These are phyloP conservation scores for Saccharomyces kudriavzevii DNA, from an alignment of 805 yeast genomes.

Conservation along the genomic window DNA sequence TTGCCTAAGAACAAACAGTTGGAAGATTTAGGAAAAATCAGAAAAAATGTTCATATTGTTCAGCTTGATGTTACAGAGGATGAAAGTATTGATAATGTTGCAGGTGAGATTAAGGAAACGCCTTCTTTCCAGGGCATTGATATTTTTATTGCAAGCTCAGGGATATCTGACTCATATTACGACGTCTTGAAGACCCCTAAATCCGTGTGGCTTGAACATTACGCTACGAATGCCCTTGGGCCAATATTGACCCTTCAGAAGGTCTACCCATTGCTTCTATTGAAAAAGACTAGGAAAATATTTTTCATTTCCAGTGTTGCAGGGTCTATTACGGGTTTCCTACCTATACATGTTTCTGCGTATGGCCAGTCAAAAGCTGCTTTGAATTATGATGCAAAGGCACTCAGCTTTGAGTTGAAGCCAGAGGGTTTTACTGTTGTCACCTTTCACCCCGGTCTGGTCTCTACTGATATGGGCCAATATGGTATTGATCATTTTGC, in stretches of 20 bases:
- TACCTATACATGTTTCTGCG: constrained; percentile 18
- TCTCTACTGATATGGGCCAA: no score
- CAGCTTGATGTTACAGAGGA: constrained; percentile 16
- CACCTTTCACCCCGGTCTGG: no score
- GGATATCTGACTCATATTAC: constrained; percentile 20
- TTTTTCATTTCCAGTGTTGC: constrained; percentile 24
- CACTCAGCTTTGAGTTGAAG: constrained; percentile 23
- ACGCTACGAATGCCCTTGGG: constrained; percentile 10
- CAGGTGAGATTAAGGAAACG: constrained; percentile 10
- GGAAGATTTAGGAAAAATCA: constrained; percentile 7
- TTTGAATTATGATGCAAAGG: constrained; percentile 27
- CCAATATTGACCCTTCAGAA: constrained; percentile 7
- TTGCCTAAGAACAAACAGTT: constrained; percentile 15
- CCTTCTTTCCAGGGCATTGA: constrained; percentile 22
- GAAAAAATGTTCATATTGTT: constrained; percentile 16
- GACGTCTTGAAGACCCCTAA: constrained; percentile 11
- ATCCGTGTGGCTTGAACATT: constrained; percentile 8
- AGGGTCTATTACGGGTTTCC: constrained; percentile 19
- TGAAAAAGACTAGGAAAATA: constrained; percentile 19
- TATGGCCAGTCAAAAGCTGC: constrained; percentile 36
- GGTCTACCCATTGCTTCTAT: constrained; percentile 18
- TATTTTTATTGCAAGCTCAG: constrained; percentile 28
- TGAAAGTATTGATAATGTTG: constrained; percentile 14
- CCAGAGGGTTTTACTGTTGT: constrained; percentile 25
- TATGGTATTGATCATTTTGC: constrained; percentile 1